Conservation (phyloP, 1,139 yeast genomes). For the Yamadazyma triangularis region DNA sequence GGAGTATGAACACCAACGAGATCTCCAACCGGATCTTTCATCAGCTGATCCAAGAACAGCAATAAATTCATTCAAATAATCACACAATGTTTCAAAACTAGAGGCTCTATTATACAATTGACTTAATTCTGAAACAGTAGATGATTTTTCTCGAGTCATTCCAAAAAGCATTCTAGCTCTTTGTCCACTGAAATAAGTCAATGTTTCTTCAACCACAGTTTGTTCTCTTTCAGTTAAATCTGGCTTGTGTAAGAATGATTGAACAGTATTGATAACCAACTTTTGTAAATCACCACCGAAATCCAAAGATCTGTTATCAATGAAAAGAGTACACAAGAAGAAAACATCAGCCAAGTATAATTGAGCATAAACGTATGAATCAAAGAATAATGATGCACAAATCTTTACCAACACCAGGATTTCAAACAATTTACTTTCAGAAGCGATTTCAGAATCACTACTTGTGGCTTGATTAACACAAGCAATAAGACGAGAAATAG, state of each 20-base stretch:
- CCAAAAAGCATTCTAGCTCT: conserved; percentile 77
- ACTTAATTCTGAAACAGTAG: conserved; percentile 21
- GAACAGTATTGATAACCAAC: conserved; percentile 64
- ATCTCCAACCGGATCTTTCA: conserved; percentile 56
- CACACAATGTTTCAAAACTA: conserved; percentile 63
- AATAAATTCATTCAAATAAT: conserved; percentile 52
- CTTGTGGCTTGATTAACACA: conserved; percentile 47
- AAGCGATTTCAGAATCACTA: conserved; percentile 52
- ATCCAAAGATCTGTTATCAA: conserved; percentile 70
- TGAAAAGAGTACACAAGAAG: conserved; percentile 63
- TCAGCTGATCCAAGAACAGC: conserved; percentile 48
- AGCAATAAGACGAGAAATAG: conserved; percentile 50
- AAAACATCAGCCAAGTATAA: conserved; percentile 70
- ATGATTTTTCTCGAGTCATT: conserved; percentile 57
- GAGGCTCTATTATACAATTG: conserved; percentile 46
- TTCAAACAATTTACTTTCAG: conserved; percentile 66
- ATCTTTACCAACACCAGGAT: conserved; percentile 65
- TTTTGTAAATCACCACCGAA: conserved; percentile 65
- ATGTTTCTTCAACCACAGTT: conserved; percentile 45
- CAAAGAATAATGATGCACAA: conserved; percentile 67
- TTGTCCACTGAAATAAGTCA: conserved; percentile 62
- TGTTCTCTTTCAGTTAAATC: conserved; percentile 42
- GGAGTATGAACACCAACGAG: conserved; percentile 67
- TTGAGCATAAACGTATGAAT: conserved; percentile 61
- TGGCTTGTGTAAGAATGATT: conserved; percentile 63